phyloP scores from a whole-genome alignment of 129 eudicot genomes.

The Scalesia atractyloides region DNA sequence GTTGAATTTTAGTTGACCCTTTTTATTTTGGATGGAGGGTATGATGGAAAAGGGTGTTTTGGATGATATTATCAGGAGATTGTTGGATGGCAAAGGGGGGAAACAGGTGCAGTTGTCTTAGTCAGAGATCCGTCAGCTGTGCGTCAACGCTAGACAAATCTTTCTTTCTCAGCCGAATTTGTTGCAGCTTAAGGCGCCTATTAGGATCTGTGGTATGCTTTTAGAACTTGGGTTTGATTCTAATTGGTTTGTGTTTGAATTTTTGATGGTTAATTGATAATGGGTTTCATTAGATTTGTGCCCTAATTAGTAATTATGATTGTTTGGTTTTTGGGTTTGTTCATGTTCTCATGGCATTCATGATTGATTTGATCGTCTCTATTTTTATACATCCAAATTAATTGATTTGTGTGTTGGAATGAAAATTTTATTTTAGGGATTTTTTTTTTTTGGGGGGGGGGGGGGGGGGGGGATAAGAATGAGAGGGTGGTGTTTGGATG shows the following conservation, averaged over 20 bases:
- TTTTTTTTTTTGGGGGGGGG: too few relatives aligned
- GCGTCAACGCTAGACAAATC: constrained; percentile 84
- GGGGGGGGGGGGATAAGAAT: too few relatives aligned
- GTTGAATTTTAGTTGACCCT: not conserved
- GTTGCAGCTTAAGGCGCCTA: constrained; percentile 69
- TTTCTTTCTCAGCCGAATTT: constrained; percentile 82
- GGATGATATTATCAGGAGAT: constrained; percentile 76
- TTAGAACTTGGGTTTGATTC: not conserved
- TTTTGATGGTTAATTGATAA: not conserved
- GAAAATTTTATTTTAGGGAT: too few relatives aligned
- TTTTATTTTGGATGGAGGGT: constrained; percentile 55
- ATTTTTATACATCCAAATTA: too few relatives aligned
- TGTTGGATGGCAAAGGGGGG: constrained; percentile 77
- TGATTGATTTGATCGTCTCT: too few relatives aligned
- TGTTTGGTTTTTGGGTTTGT: not conserved
- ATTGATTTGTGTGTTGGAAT: too few relatives aligned
- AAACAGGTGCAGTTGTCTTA: constrained; percentile 91
- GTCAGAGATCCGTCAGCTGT: constrained; percentile 88
- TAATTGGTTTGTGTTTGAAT: not conserved
- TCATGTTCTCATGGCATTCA: too few relatives aligned
- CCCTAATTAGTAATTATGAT: not conserved
- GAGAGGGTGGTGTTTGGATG: not conserved
- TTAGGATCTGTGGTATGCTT: constrained; percentile 82
- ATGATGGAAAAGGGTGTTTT: constrained; percentile 70
- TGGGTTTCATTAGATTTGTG: not conserved